Percentiles rank a stretch among this genome's conserved stretches.
These are phyloP conservation scores for Ailanthus altissimus DNA, from an alignment of 345 rosid species.

Conservation along the genomic window DNA sequence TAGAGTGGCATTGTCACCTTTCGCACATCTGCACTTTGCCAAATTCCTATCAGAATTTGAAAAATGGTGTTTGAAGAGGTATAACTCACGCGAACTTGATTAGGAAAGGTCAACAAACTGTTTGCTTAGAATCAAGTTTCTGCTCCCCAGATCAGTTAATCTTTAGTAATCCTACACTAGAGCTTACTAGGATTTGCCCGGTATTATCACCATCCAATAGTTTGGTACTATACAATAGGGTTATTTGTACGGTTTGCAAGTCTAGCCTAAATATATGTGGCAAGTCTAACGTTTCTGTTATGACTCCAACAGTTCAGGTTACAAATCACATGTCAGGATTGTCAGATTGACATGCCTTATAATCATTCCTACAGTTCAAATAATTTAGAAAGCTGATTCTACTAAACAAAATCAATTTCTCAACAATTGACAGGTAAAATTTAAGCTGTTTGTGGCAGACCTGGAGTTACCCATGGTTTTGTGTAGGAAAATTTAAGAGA, in stretches of 20 bases:
- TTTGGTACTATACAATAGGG: too few relatives aligned
- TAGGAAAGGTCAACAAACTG: not conserved
- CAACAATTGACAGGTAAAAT: too few relatives aligned
- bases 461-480: too few relatives aligned
- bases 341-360: too few relatives aligned
- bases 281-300: not conserved
- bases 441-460: too few relatives aligned
- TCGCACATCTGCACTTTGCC: constrained; percentile 48
- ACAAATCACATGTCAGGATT: not conserved
- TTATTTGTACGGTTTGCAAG: not conserved
- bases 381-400: too few relatives aligned
- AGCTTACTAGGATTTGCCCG: not conserved
- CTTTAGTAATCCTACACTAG: too few relatives aligned
- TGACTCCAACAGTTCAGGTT: not conserved
- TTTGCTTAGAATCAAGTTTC: too few relatives aligned
- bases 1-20: constrained; percentile 63
- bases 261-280: not conserved
- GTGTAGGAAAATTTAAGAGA: not conserved
- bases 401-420: too few relatives aligned
- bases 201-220: not conserved
- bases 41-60: not conserved
- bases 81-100: not conserved
- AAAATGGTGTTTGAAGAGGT: not conserved
- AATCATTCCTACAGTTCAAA: too few relatives aligned
- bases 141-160: too few relatives aligned